phyloP scores from a whole-genome alignment of 352 stramenopile genomes.

The Globisporangium megalacanthum region DNA sequence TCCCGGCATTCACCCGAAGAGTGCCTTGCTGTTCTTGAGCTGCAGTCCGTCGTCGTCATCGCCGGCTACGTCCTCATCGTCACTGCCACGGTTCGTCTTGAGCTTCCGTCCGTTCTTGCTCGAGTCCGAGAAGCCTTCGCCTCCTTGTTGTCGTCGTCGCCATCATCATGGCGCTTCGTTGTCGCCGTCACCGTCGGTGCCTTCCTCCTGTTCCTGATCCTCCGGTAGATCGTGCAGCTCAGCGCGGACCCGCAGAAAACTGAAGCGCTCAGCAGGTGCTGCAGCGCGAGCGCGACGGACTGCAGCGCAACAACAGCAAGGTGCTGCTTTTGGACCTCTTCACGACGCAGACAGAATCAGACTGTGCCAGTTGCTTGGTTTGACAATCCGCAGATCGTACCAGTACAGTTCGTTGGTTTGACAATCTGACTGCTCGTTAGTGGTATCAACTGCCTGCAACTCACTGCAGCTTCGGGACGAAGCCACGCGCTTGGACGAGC shows the following conservation, averaged over 20 bases:
- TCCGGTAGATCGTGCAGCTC: constrained; percentile 81
- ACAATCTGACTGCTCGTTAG: too few species aligned
- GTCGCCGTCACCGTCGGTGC: constrained; percentile 39
- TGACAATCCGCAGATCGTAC: too few species aligned
- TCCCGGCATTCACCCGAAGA: too few species aligned
- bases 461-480: constrained; percentile 52
- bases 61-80: constrained; percentile 44
- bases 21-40: too few species aligned
- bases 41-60: constrained; percentile 37
- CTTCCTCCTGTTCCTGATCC: constrained; percentile 34
- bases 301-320: constrained; percentile 58
- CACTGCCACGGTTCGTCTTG: constrained; percentile 47
- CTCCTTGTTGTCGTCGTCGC: constrained; percentile 38
- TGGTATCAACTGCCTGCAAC: too few species aligned
- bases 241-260: constrained; percentile 84
- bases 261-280: constrained; percentile 72
- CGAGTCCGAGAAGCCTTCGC: constrained; percentile 79
- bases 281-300: constrained; percentile 66
- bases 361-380: too few species aligned
- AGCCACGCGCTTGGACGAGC: constrained; percentile 48
- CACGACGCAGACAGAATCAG: too few species aligned
- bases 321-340: too few species aligned
- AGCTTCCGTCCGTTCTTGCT: constrained; percentile 86
- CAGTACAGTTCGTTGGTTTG: too few species aligned
- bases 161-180: constrained; percentile 47